Conservation (phyloP, 169 alveolate genomes). For the Amoebophrya sp. region DNA sequence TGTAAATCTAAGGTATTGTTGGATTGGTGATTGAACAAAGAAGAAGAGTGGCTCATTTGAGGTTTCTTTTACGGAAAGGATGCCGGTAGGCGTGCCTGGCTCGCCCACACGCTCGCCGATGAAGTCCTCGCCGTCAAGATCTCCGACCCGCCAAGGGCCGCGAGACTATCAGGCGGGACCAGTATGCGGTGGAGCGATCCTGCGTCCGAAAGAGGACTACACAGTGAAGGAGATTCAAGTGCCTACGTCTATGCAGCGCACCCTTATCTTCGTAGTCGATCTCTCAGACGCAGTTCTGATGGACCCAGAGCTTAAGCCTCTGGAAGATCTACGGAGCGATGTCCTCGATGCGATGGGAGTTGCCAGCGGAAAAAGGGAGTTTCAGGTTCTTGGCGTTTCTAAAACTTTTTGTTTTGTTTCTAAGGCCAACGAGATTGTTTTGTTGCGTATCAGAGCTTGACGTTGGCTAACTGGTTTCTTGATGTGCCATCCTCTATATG, state of each 20-base stretch:
- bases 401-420: too few species aligned
- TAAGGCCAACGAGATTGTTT: too few species aligned
- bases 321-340: background rate
- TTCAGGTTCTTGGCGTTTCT: too few species aligned
- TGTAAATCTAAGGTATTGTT: too few species aligned
- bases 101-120: too few species aligned
- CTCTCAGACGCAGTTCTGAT: background rate
- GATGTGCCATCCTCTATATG: too few species aligned
- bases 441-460: too few species aligned
- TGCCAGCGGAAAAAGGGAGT: background rate
- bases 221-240: background rate
- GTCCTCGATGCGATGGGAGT: background rate
- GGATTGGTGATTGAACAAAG: too few species aligned
- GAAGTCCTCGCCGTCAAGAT: background rate
- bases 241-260: background rate
- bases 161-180: background rate
- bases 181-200: background rate
- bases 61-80: too few species aligned
- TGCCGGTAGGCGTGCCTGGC: too few species aligned
- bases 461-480: too few species aligned
- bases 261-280: slow-evolving; percentile 4
- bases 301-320: slow-evolving; percentile 5
- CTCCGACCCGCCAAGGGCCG: background rate
- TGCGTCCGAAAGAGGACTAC: slow-evolving; percentile 17
- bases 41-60: too few species aligned